Evolutionary conservation across 75 land plant genomes (phyloP).

Genomic region (Sequoiadendron giganteum): DNA sequence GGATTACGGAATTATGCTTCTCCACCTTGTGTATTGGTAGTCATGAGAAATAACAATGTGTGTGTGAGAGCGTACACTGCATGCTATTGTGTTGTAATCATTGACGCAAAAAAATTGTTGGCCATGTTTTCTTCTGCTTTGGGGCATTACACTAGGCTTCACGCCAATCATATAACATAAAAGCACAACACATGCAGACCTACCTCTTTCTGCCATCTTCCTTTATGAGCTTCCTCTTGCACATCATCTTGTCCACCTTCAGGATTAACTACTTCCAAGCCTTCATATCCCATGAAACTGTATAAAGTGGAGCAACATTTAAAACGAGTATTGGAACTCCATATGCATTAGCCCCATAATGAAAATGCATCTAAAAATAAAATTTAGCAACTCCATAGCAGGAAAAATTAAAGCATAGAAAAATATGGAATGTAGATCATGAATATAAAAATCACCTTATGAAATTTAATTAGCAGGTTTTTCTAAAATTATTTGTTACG

Average conservation of each 20-base stretch:
- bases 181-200: neutral
- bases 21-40: no score
- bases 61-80: no score
- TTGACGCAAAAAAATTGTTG: neutral
- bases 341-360: neutral
- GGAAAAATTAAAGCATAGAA: neutral
- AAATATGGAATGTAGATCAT: no score
- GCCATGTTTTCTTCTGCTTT: neutral
- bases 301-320: neutral
- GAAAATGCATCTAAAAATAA: neutral
- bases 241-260: conserved; percentile 97
- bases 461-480: neutral
- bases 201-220: conserved; percentile 94
- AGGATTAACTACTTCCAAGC: conserved; percentile 94
- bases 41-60: no score
- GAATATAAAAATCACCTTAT: neutral
- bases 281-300: conserved; percentile 82
- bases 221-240: conserved; percentile 84
- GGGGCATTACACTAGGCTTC: neutral
- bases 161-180: neutral
- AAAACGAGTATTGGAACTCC: neutral
- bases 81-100: no score
- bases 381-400: neutral
- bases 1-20: no score
- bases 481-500: neutral